These are phyloP conservation scores for Zygosaccharomyces gambellarensis DNA, from an alignment of 805 yeast species.

Conservation along the genomic window DNA sequence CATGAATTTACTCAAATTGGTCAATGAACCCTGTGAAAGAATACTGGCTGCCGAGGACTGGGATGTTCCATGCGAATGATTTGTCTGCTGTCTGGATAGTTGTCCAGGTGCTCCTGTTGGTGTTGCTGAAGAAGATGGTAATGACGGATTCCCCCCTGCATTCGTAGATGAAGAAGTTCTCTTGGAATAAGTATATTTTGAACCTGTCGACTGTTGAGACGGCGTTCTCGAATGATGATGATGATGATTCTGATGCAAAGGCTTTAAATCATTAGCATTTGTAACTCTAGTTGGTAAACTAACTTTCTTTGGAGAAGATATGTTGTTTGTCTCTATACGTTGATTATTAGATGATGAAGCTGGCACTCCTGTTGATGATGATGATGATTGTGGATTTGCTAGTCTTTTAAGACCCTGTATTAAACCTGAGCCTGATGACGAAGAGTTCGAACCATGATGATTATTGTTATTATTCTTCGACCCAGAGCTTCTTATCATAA, in stretches of 20 bases:
- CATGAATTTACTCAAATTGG: constrained; percentile 28
- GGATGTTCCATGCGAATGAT: constrained; percentile 16
- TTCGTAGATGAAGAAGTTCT: constrained; percentile 12
- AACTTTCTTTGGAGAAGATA: constrained; percentile 21
- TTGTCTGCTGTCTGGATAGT: constrained; percentile 27
- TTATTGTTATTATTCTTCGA: constrained; percentile 13
- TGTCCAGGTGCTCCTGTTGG: constrained; percentile 2
- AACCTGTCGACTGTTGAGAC: constrained; percentile 21
- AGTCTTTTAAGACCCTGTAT: constrained; percentile 30
- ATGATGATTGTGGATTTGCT: constrained; percentile 13
- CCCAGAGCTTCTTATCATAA: constrained; percentile 14
- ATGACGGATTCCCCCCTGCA: constrained; percentile 2
- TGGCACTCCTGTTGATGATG: constrained; percentile 7
- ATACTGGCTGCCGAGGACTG: constrained; percentile 22
- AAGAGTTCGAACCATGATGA: constrained; percentile 5
- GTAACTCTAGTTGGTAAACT: constrained; percentile 18
- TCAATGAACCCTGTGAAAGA: constrained; percentile 26
- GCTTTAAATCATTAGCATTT: constrained; percentile 17
- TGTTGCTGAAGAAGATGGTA: constrained; percentile 13
- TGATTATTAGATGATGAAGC: constrained; percentile 5
- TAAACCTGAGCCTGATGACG: constrained; percentile 15
- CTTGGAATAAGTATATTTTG: constrained; percentile 28
- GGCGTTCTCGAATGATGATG: constrained; percentile 18
- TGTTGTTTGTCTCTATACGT: constrained; percentile 14
- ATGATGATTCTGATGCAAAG: constrained; percentile 15